Evolutionary conservation across 805 yeast species (phyloP).

Genomic region (Wickerhamiella sergipiensis): DNA sequence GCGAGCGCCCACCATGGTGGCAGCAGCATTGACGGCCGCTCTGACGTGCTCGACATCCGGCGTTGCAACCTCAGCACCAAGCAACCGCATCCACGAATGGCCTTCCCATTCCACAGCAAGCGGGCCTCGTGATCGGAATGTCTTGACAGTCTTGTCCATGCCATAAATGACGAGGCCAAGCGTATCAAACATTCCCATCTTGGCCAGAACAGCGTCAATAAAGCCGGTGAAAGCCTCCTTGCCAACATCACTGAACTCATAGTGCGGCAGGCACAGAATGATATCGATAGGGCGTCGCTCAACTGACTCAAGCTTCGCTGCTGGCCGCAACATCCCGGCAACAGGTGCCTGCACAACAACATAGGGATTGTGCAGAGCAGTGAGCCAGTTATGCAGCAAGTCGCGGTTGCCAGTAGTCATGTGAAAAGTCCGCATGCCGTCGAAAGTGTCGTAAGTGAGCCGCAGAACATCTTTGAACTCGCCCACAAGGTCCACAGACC

Average conservation of each 20-base stretch:
- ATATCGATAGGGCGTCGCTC: neutral
- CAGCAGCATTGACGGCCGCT: neutral
- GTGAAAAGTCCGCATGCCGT: neutral
- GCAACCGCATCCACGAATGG: neutral
- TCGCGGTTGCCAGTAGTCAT: neutral
- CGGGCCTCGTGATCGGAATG: neutral
- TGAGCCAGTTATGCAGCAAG: neutral
- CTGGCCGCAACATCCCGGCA: neutral
- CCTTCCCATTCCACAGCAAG: neutral
- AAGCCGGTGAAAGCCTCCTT: neutral
- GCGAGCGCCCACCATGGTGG: neutral
- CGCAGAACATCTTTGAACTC: neutral
- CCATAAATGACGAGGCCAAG: neutral
- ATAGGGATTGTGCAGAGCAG: neutral
- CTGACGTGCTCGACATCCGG: neutral
- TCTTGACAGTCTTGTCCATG: neutral
- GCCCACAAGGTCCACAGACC: neutral
- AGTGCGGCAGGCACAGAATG: neutral
- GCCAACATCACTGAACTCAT: neutral
- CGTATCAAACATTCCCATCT: neutral
- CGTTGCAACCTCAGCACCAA: neutral
- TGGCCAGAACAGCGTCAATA: neutral
- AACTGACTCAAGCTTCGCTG: neutral
- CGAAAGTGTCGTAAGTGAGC: neutral
- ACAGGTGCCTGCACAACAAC: neutral